Conservation (phyloP, 805 yeast genomes). For the Blastobotrys robertii region DNA sequence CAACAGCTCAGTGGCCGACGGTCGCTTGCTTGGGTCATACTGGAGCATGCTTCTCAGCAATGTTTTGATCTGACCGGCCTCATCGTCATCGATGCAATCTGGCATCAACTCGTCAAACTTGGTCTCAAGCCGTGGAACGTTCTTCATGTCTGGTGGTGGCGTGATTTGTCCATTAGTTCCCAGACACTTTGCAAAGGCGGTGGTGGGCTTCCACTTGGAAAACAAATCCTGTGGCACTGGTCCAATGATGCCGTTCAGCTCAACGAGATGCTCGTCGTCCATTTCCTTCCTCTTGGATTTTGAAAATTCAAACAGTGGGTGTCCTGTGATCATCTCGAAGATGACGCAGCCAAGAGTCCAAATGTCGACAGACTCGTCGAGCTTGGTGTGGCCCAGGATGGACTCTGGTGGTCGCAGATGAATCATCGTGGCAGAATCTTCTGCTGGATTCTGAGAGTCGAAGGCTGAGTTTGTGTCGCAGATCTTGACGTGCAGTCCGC, state of each 20-base stretch:
- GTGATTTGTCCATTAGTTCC: slow-evolving; percentile 4
- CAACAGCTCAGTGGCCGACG: slow-evolving; percentile 56
- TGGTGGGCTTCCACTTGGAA: slow-evolving; percentile 7
- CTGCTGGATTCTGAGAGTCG: background rate
- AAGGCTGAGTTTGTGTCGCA: slow-evolving; percentile 3
- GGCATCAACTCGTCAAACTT: slow-evolving; percentile 6
- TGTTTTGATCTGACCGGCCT: slow-evolving; percentile 3
- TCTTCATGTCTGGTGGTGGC: slow-evolving; percentile 4
- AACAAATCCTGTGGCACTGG: slow-evolving; percentile 3
- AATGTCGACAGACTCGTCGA: slow-evolving; percentile 3
- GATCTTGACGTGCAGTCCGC: slow-evolving; percentile 1
- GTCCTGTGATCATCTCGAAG: slow-evolving; percentile 4
- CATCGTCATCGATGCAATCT: background rate
- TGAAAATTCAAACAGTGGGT: slow-evolving; percentile 3
- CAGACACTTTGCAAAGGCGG: slow-evolving; percentile 1
- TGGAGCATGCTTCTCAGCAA: slow-evolving; percentile 44
- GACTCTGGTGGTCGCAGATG: slow-evolving; percentile 5
- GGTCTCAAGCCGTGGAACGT: slow-evolving; percentile 3
- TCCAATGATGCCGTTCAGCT: slow-evolving; percentile 5
- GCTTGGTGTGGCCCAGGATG: background rate
- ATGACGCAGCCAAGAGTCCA: slow-evolving; percentile 5
- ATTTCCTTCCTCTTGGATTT: slow-evolving; percentile 6
- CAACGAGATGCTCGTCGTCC: slow-evolving; percentile 4
- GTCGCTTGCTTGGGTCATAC: slow-evolving; percentile 56
- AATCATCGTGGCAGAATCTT: background rate